These are phyloP conservation scores for Hansenula sp. DNA, from an alignment of 1,139 yeast species.

Conservation along the genomic window DNA sequence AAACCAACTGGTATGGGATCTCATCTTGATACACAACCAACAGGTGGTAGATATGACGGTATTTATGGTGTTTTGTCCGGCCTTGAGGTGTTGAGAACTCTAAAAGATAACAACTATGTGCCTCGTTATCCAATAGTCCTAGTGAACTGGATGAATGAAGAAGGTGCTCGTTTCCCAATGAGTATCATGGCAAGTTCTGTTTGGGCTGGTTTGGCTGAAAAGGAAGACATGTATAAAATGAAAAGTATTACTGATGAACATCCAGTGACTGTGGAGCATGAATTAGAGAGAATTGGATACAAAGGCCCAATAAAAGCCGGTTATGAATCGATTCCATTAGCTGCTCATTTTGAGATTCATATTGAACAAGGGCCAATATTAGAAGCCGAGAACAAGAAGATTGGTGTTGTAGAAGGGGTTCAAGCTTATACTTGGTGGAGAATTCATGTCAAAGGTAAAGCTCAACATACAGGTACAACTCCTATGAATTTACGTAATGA, in stretches of 20 bases:
- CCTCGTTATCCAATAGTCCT: constrained; percentile 67
- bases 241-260: constrained; percentile 50
- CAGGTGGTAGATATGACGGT: constrained; percentile 75
- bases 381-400: constrained; percentile 48
- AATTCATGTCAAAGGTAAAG: constrained; percentile 51
- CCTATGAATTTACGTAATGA: constrained; percentile 63
- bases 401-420: constrained; percentile 65
- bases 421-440: constrained; percentile 66
- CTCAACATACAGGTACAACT: constrained; percentile 74
- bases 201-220: constrained; percentile 51
- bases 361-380: constrained; percentile 75
- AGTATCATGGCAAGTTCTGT: constrained; percentile 64
- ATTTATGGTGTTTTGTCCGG: constrained; percentile 67
- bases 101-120: constrained; percentile 51
- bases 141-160: constrained; percentile 73
- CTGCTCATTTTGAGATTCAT: constrained; percentile 71
- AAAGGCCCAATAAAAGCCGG: constrained; percentile 47
- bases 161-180: constrained; percentile 72
- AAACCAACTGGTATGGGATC: constrained; percentile 70
- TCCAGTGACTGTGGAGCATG: constrained; percentile 50
- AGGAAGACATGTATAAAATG: constrained; percentile 46
- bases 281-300: constrained; percentile 60
- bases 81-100: constrained; percentile 59
- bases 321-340: constrained; percentile 49
- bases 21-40: constrained; percentile 76